Evolutionary conservation across 805 yeast species (phyloP).

Genomic region (Candida caryicola): DNA sequence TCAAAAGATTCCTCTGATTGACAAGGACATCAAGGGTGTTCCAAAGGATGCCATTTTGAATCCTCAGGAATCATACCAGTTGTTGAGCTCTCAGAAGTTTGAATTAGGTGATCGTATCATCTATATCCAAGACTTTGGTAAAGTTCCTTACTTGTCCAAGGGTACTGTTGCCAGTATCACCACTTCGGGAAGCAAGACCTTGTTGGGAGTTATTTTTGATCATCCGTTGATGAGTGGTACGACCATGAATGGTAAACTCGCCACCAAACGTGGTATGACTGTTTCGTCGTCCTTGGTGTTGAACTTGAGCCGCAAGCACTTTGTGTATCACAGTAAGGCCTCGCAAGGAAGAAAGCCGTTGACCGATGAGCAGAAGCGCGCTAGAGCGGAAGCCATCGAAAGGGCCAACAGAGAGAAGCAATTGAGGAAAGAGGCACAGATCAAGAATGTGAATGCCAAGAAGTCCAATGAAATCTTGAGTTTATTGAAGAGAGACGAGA

Average conservation of each 20-base stretch:
- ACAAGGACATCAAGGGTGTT: slow-evolving; percentile 69
- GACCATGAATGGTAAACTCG: slow-evolving; percentile 72
- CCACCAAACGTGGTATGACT: slow-evolving; percentile 77
- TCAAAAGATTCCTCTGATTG: slow-evolving; percentile 42
- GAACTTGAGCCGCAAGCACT: slow-evolving; percentile 72
- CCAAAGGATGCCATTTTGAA: slow-evolving; percentile 81
- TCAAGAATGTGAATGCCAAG: slow-evolving; percentile 7
- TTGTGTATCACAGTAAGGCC: slow-evolving; percentile 71
- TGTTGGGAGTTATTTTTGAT: slow-evolving; percentile 82
- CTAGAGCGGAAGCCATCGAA: slow-evolving; percentile 7
- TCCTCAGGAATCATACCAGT: slow-evolving; percentile 68
- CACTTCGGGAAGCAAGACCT: slow-evolving; percentile 57
- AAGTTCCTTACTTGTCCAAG: slow-evolving; percentile 79
- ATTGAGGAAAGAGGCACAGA: slow-evolving; percentile 6
- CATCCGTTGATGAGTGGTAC: slow-evolving; percentile 78
- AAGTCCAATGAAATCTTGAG: slow-evolving; percentile 29
- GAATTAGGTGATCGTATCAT: slow-evolving; percentile 86
- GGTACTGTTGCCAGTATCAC: slow-evolving; percentile 82
- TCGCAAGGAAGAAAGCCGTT: slow-evolving; percentile 41
- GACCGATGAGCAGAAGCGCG: slow-evolving; percentile 19
- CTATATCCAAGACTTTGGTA: slow-evolving; percentile 81
- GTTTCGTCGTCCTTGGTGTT: slow-evolving; percentile 79
- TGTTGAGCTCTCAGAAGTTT: slow-evolving; percentile 72
- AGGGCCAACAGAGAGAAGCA: slow-evolving; percentile 7
- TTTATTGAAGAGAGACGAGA: slow-evolving; percentile 21